These are phyloP conservation scores for Penicillium bialowiezense DNA, from an alignment of 495 filamentous ascomycete genomes.

Conservation along the genomic window DNA sequence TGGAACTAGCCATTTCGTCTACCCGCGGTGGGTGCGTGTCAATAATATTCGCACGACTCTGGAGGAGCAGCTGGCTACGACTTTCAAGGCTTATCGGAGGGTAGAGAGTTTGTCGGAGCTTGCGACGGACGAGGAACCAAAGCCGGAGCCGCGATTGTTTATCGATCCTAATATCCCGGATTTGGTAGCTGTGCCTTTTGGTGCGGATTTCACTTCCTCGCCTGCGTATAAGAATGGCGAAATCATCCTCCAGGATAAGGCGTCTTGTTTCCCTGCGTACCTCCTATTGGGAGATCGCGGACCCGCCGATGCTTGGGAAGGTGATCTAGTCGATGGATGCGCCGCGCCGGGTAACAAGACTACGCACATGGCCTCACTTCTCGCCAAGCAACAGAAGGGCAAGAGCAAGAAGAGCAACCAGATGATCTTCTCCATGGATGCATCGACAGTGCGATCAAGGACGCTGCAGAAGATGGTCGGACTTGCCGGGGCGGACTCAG, in stretches of 20 bases:
- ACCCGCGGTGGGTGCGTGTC: constrained; percentile 87
- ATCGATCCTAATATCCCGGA: constrained; percentile 79
- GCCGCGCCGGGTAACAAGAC: constrained; percentile 97
- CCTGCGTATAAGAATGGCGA: constrained; percentile 69
- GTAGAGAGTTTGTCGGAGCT: constrained; percentile 48
- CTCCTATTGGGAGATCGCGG: constrained; percentile 57
- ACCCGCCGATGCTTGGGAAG: constrained; percentile 36
- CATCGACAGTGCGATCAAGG: constrained; percentile 52
- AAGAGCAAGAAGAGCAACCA: constrained; percentile 24
- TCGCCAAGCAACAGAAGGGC: constrained; percentile 36
- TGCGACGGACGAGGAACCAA: constrained; percentile 23
- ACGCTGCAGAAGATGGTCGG: constrained; percentile 81
- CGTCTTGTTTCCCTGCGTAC: constrained; percentile 92
- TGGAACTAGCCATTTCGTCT: constrained; percentile 24
- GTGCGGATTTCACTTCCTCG: constrained; percentile 62
- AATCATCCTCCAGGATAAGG: constrained; percentile 93
- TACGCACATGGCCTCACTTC: constrained; percentile 81
- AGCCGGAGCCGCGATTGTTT: constrained; percentile 39
- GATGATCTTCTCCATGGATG: constrained; percentile 42
- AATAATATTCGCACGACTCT: constrained; percentile 74
- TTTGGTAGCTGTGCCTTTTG: constrained; percentile 72
- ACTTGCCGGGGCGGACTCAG: constrained; percentile 64
- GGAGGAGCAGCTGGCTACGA: constrained; percentile 63
- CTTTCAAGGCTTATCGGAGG: constrained; percentile 58
- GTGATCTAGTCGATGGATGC: constrained; percentile 83